A percentile compares a stretch with the other conserved stretches of the same genome.
These are phyloP conservation scores for Blastomyces gilchristii DNA, from an alignment of 2,329 filamentous ascomycete genomes.

Conservation along the genomic window DNA sequence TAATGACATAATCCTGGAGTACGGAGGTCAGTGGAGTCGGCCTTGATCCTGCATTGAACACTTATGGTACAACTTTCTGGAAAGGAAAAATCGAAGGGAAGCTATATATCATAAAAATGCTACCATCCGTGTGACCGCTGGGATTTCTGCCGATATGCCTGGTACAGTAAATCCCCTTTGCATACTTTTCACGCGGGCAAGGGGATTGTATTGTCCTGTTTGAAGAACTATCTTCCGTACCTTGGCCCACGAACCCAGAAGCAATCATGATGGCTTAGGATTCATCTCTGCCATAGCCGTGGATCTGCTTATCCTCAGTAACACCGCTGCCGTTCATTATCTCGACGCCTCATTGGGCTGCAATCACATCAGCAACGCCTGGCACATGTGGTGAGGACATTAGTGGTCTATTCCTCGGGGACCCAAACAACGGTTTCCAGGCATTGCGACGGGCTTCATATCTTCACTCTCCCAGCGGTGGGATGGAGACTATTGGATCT, in stretches of 20 bases:
- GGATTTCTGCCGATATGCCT: background rate
- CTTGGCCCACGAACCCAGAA: background rate
- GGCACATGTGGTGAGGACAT: constrained; percentile 14
- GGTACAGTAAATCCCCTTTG: background rate
- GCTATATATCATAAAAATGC: background rate
- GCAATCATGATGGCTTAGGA: background rate
- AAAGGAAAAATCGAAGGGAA: background rate
- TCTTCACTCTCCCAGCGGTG: constrained; percentile 18
- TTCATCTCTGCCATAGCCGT: background rate
- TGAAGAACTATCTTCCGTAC: background rate
- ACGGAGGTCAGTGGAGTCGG: too few species aligned
- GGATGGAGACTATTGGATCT: constrained; percentile 14
- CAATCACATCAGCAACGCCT: constrained; percentile 17
- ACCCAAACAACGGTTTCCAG: constrained; percentile 17
- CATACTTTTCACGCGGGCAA: background rate
- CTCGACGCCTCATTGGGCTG: constrained; percentile 18
- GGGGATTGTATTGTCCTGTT: background rate
- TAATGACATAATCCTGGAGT: too few species aligned
- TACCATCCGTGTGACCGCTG: background rate
- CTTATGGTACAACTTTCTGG: background rate
- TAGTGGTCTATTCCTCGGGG: constrained; percentile 16
- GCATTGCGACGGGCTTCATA: constrained; percentile 16
- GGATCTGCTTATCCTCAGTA: constrained; percentile 13
- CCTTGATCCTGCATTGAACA: too few species aligned
- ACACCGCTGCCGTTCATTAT: constrained; percentile 15